Evolutionary conservation across 2,329 filamentous ascomycete species (phyloP).

Genomic region (Fusarium devonianum): DNA sequence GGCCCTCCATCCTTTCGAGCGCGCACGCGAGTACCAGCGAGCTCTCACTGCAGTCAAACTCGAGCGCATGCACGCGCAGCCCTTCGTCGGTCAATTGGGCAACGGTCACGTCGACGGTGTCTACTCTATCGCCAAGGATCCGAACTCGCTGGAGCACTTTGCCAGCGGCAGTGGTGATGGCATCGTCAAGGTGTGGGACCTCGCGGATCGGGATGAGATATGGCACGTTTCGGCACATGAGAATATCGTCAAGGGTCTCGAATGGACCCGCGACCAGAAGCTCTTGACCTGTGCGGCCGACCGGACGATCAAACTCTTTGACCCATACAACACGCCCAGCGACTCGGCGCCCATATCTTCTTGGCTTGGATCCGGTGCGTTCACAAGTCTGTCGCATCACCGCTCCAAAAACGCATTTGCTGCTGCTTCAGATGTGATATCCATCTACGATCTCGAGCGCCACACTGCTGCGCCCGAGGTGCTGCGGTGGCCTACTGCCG

Average conservation of each 20-base stretch:
- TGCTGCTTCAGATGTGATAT: conserved; percentile 77
- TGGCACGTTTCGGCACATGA: conserved; percentile 87
- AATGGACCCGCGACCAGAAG: conserved; percentile 86
- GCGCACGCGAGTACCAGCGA: conserved; percentile 75
- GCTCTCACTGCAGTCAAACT: conserved; percentile 83
- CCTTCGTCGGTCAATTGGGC: conserved; percentile 85
- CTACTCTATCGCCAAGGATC: conserved; percentile 82
- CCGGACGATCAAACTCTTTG: conserved; percentile 86
- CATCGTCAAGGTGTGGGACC: conserved; percentile 90
- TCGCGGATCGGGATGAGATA: conserved; percentile 74
- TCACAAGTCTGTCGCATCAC: conserved; percentile 85
- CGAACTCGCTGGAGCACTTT: conserved; percentile 74
- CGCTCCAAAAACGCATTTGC: conserved; percentile 81
- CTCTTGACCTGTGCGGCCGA: conserved; percentile 88
- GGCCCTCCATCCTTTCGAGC: conserved; percentile 87
- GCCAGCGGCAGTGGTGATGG: conserved; percentile 91
- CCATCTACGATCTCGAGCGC: conserved; percentile 86
- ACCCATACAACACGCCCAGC: conserved; percentile 78
- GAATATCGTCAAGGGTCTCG: conserved; percentile 90
- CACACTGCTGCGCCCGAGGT: conserved; percentile 83
- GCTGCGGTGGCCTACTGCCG: conserved; percentile 84
- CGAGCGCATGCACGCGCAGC: conserved; percentile 83
- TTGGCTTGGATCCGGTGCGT: conserved; percentile 83
- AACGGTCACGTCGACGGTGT: conserved; percentile 88
- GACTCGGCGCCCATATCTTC: conserved; percentile 78